phyloP scores from a whole-genome alignment of 1,284 basidiomycete species.

The Leccinum fuscescens region DNA sequence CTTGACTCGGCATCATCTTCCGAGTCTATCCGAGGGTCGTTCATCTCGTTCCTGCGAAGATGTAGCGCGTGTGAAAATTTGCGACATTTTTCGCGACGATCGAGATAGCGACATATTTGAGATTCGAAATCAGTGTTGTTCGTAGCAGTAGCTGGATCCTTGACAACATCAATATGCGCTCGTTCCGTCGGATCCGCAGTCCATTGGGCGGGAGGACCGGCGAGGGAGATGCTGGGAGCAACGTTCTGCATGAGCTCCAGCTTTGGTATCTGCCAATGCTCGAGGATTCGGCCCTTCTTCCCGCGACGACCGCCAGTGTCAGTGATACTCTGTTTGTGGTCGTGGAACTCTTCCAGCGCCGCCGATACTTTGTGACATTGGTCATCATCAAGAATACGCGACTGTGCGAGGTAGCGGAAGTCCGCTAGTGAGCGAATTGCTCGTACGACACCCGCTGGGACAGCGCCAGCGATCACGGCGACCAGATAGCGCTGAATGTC shows the following conservation, averaged over 20 bases:
- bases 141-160: background rate
- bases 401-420: background rate
- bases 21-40: background rate
- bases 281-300: background rate
- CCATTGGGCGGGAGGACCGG: background rate
- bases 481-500: background rate
- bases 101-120: background rate
- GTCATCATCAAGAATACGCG: background rate
- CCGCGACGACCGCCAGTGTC: background rate
- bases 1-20: background rate
- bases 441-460: background rate
- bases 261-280: background rate
- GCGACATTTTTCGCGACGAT: background rate
- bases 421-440: background rate
- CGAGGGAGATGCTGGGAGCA: background rate
- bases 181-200: background rate
- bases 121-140: background rate
- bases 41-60: background rate
- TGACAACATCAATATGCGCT: background rate
- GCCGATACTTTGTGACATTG: background rate
- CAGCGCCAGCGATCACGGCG: background rate
- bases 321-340: background rate
- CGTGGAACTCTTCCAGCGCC: background rate
- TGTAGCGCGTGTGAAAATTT: background rate
- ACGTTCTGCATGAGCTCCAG: background rate